Evolutionary conservation across 1,284 basidiomycete genomes (phyloP).

Genomic region (Cryptococcus hybrid): DNA sequence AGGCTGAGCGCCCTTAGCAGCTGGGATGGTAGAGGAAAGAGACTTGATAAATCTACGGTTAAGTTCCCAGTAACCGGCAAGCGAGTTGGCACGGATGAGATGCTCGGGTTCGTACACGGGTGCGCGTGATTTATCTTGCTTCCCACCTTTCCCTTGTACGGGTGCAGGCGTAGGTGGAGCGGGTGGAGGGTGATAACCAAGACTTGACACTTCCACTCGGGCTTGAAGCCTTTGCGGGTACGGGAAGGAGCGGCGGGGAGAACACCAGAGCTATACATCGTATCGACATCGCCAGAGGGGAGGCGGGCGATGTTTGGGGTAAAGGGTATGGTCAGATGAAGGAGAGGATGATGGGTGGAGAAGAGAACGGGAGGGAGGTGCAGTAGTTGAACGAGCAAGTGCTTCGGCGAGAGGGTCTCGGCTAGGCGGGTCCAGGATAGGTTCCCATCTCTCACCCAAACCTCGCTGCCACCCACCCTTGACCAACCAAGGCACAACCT

Average conservation of each 20-base stretch:
- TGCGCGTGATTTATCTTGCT: constrained; percentile 22
- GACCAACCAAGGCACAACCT: constrained; percentile 85
- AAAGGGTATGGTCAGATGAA: constrained; percentile 20
- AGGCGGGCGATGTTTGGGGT: constrained; percentile 7
- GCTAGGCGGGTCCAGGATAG: constrained; percentile 38
- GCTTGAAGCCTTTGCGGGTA: not conserved
- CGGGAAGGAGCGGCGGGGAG: constrained; percentile 1
- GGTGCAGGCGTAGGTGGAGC: not conserved
- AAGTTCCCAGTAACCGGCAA: constrained; percentile 75
- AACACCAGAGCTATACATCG: constrained; percentile 6
- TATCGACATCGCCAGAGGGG: constrained; percentile 5
- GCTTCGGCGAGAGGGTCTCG: constrained; percentile 47
- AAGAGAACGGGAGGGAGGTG: constrained; percentile 18
- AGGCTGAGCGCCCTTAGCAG: not conserved
- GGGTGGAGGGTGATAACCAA: constrained; percentile 23
- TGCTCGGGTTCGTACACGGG: constrained; percentile 50
- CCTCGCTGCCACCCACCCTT: constrained; percentile 66
- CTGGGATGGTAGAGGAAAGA: constrained; percentile 4
- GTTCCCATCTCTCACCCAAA: constrained; percentile 37
- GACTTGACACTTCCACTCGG: constrained; percentile 40
- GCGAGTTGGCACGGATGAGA: constrained; percentile 76
- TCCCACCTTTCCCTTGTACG: constrained; percentile 12
- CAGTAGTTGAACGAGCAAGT: constrained; percentile 44
- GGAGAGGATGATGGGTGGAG: constrained; percentile 17
- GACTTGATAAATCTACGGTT: constrained; percentile 57